Conservation (phyloP, 495 filamentous ascomycete species). For the Daldinia decipiens region DNA sequence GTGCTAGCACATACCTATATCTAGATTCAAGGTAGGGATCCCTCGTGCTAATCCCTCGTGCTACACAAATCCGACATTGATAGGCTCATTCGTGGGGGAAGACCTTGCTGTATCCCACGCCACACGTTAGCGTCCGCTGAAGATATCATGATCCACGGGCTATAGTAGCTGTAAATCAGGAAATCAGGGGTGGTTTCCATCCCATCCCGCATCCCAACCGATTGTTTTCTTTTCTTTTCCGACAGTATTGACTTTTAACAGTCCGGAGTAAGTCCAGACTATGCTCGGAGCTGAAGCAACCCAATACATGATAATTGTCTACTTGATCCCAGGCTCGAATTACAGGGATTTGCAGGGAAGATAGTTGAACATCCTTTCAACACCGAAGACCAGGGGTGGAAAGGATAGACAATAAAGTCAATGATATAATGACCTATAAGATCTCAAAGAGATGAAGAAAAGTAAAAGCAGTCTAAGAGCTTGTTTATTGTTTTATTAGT, state of each 20-base stretch:
- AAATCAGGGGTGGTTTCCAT: not conserved
- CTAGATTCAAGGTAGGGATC: constrained; percentile 1
- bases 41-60: constrained; percentile 23
- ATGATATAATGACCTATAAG: not conserved
- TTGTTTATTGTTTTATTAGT: not conserved
- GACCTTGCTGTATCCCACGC: constrained; percentile 23
- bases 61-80: constrained; percentile 19
- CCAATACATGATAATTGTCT: not conserved
- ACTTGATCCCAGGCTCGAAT: no score
- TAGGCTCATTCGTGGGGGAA: constrained; percentile 18
- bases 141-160: constrained; percentile 17
- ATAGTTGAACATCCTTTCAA: not conserved
- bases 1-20: not conserved
- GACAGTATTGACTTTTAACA: not conserved
- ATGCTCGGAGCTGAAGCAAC: not conserved
- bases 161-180: not conserved
- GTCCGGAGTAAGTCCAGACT: not conserved
- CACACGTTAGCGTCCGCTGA: constrained; percentile 1
- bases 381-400: not conserved
- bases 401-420: not conserved
- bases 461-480: not conserved
- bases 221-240: not conserved
- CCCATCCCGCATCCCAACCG: not conserved
- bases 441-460: not conserved
- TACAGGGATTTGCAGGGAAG: not conserved